Percentiles rank a stretch among this genome's conserved stretches.
phyloP scores from a whole-genome alignment of 805 yeast genomes.

The Kluyveromyces nonfermentans region DNA sequence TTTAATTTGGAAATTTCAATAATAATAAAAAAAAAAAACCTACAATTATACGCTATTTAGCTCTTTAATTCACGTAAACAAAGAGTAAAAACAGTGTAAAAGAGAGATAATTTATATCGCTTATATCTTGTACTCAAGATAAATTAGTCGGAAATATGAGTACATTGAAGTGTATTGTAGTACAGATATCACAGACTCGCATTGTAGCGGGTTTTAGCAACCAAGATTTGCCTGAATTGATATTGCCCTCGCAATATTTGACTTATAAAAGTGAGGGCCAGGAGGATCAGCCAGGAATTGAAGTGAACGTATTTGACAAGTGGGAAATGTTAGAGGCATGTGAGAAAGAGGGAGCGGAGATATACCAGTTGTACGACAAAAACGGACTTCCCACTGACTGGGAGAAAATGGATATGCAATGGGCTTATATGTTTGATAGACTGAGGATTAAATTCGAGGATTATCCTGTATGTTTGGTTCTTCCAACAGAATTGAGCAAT shows the following conservation, averaged over 20 bases:
- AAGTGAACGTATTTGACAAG: slow-evolving; percentile 17
- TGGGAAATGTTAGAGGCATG: slow-evolving; percentile 22
- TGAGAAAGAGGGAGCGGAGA: slow-evolving; percentile 4
- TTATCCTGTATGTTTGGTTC: slow-evolving; percentile 49
- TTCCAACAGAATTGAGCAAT: slow-evolving; percentile 20
- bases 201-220: slow-evolving; percentile 67
- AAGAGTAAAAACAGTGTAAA: neutral
- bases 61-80: neutral
- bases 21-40: neutral
- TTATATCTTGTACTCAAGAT: neutral
- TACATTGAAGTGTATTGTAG: slow-evolving; percentile 50
- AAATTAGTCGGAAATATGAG: slow-evolving; percentile 6
- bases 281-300: slow-evolving; percentile 13
- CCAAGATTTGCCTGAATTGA: slow-evolving; percentile 51
- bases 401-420: slow-evolving; percentile 56
- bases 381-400: slow-evolving; percentile 59
- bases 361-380: slow-evolving; percentile 3
- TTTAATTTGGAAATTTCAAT: neutral
- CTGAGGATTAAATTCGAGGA: slow-evolving; percentile 48
- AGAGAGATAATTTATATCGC: neutral
- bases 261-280: slow-evolving; percentile 25
- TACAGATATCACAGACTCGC: slow-evolving; percentile 55
- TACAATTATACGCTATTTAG: too few relatives aligned
- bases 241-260: slow-evolving; percentile 45
- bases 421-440: slow-evolving; percentile 53